phyloP scores from a whole-genome alignment of 2,329 filamentous ascomycete genomes.

The Trichothecium sympodiale region DNA sequence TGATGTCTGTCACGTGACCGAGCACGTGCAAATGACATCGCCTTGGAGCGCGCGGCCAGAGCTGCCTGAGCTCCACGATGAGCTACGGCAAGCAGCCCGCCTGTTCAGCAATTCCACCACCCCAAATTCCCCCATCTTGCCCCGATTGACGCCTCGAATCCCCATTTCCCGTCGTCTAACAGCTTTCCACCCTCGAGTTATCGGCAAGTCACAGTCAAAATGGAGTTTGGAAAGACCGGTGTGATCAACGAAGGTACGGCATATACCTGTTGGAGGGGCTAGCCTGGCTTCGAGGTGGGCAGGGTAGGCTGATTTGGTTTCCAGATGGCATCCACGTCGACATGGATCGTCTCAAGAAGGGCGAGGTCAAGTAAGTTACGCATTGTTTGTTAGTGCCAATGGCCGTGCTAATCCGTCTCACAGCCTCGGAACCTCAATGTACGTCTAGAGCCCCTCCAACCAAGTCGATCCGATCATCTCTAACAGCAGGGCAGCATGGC shows the following conservation, averaged over 20 bases:
- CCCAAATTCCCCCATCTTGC: background rate
- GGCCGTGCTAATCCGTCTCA: conserved; percentile 18
- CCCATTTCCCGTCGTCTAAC: background rate
- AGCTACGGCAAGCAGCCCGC: conserved; percentile 21
- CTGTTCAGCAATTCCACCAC: background rate
- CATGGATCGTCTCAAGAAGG: conserved; percentile 97
- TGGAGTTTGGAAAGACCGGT: conserved; percentile 55
- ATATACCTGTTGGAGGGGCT: background rate
- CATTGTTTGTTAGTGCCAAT: background rate
- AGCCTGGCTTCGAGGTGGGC: conserved; percentile 3
- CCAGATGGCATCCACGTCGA: conserved; percentile 97
- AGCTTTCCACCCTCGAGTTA: no score
- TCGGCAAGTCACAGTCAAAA: conserved; percentile 21
- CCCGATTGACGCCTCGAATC: background rate
- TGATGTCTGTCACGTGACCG: conserved; percentile 9
- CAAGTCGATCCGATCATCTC: conserved; percentile 10
- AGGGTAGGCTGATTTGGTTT: conserved; percentile 9
- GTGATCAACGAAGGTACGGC: conserved; percentile 51
- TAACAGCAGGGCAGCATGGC: conserved; percentile 62
- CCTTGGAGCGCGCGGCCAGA: conserved; percentile 31
- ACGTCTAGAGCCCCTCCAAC: conserved; percentile 25
- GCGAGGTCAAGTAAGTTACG: conserved; percentile 84
- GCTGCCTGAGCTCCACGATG: conserved; percentile 32
- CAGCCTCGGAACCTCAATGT: conserved; percentile 97
- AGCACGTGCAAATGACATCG: conserved; percentile 11